A percentile compares a stretch with the other conserved stretches of the same genome.
Conservation (phyloP, 495 filamentous ascomycete genomes). For the Aspergillus diversus region DNA sequence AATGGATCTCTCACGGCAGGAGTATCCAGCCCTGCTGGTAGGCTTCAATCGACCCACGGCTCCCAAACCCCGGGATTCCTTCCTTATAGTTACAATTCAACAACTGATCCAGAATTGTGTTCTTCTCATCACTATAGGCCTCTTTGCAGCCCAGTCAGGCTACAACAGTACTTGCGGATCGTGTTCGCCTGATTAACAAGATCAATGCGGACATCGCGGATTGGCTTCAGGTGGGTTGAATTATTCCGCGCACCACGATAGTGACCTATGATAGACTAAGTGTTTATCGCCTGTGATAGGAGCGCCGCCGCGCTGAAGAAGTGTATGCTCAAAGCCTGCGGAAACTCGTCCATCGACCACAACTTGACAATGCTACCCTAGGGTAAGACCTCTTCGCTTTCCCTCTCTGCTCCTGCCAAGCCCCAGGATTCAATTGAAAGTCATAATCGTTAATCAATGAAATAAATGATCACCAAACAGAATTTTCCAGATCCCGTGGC, state of each 20-base stretch:
- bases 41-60: slow-evolving; percentile 36
- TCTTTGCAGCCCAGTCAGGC: slow-evolving; percentile 84
- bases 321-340: slow-evolving; percentile 81
- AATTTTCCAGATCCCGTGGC: slow-evolving; percentile 90
- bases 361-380: slow-evolving; percentile 76
- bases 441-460: neutral
- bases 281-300: slow-evolving; percentile 52
- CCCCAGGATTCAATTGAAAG: neutral
- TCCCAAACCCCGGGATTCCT: slow-evolving; percentile 13
- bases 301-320: slow-evolving; percentile 92
- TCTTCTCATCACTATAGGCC: slow-evolving; percentile 55
- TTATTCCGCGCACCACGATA: neutral
- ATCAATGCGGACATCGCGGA: slow-evolving; percentile 93
- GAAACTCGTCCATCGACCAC: slow-evolving; percentile 72
- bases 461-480: slow-evolving; percentile 44
- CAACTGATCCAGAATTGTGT: slow-evolving; percentile 2
- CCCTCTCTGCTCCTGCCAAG: neutral
- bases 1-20: slow-evolving; percentile 84
- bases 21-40: slow-evolving; percentile 97
- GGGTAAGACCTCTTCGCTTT: slow-evolving; percentile 65
- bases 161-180: slow-evolving; percentile 80
- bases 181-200: slow-evolving; percentile 82
- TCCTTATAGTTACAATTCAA: neutral
- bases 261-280: neutral
- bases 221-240: slow-evolving; percentile 82